Base-by-base conservation (phyloP, 768 basidiomycete species). In the Trametes elegans region DNA sequence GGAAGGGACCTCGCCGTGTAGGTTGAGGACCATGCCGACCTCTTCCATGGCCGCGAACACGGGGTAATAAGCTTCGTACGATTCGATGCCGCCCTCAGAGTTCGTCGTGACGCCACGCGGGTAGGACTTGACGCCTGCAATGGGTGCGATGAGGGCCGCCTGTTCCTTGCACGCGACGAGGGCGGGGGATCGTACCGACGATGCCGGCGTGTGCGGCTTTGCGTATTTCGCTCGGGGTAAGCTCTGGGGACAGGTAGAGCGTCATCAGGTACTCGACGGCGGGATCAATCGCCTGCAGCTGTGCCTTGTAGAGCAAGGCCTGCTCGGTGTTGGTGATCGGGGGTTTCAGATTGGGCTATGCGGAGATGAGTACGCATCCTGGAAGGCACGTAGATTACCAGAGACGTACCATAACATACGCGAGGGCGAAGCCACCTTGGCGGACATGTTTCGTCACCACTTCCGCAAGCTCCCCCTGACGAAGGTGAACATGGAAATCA, bases 1-100 rank as follows among this genome's bases (percentile, higher is more conserved):
- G n/a, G 94, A 95, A 10, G 97, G 95, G 19, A 98, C 82, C 73
- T 99, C 97, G 19, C 97, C 97, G 62, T 99, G 97, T 31, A 99
- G 78, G 73, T 98, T 98, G 38, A 99, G 79, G 18, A 98, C 94
- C 83, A 99, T 87, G 66, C 85, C 90, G 24, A 84, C 87, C 65
- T 90, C 85, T 73, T 98, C 85, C 95, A 98, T 98, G 32, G 85
- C 90, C 63, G 84, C 84, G 67, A 99, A 98, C 28, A 97, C 82
- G 18, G 89, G 87, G 70, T 98, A 97, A 68, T 96, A 99, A 1
- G 81, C 78, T 63, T 90, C 90, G 63, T 98, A 98, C 13, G 92
- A 92, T 69, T 98, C 96, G 61, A 98, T 96, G 7, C 97, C 97
- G 29, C 90, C 86, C 54, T 94, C 92, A 11, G 92, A 95, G 70